Evolutionary conservation across 169 alveolate species (phyloP), one percentile per base, ranked within the genome.

Genomic region (Plasmodium falciparum): DNA sequence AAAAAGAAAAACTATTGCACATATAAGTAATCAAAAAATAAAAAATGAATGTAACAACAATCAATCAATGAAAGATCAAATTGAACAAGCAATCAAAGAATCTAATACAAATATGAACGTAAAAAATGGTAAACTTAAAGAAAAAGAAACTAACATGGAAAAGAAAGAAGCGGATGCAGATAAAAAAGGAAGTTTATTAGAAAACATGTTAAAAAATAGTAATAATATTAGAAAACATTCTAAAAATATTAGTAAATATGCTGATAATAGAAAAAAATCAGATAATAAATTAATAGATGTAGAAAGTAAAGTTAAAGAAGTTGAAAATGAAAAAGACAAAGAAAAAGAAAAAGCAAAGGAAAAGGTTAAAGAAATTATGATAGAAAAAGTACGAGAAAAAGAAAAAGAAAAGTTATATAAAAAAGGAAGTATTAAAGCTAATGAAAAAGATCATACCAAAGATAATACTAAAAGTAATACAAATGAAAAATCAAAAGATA

Each of bases 341-440:
- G 63, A 71, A 43, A 20, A 29, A 45, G 47, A 71, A 50, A 47
- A 56, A 56, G 52, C 52, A 17, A 71, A 47, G 52, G 80, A 71
- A n/a, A 71, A 49, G 56, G 45, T 71, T 43, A 71, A 71, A 15
- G 66, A 49, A 11, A 71, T 47, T 22, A 59, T 59, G 58, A 71
- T 59, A 59, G 80, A 71, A 33, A 52, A 56, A n/a, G 61, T 63
- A 49, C 45, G 43, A 63, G 63, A 71, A 8, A 71, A 3, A n/a
- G 74, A 13, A 39, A 39, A 39, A 39, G 47, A 39, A 39, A 39
- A 39, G 47, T 39, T 39, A 39, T 39, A 39, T 39, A 39, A 39
- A 2, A 39, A 39, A 5, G 47, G 9, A 5, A 39, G 2, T 39
- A 39, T 39, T 39, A 39, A 39, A 39, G 5, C 47, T 39, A 39